Conservation (phyloP, 2,329 filamentous ascomycete species). For the Fusarium sp. region DNA sequence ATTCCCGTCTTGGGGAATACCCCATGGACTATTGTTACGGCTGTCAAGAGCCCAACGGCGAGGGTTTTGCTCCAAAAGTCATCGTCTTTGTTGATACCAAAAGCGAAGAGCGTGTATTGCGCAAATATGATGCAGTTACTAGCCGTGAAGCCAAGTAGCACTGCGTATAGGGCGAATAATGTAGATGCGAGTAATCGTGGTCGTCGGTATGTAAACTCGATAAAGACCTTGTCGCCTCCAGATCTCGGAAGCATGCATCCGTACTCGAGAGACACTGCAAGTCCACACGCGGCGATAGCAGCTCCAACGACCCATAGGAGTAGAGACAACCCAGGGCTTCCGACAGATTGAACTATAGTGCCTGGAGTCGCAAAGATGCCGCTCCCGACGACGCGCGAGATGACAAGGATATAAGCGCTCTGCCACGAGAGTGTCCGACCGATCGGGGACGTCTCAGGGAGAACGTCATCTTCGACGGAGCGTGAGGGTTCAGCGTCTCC, state of each 20-base stretch:
- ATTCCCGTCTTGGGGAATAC: constrained; percentile 69
- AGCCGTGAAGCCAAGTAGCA: constrained; percentile 74
- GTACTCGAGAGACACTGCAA: constrained; percentile 74
- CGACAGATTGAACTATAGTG: constrained; percentile 73
- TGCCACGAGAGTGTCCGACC: constrained; percentile 72
- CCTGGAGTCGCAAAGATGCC: constrained; percentile 80
- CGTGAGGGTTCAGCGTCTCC: constrained; percentile 20
- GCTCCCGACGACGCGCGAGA: constrained; percentile 76
- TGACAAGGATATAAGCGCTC: constrained; percentile 74
- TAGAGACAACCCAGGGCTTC: constrained; percentile 73
- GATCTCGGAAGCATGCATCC: constrained; percentile 78
- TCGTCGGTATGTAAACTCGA: constrained; percentile 74
- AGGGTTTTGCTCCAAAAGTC: constrained; percentile 66
- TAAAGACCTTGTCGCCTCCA: constrained; percentile 77
- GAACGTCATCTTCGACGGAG: constrained; percentile 66
- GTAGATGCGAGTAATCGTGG: constrained; percentile 74
- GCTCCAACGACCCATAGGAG: constrained; percentile 73
- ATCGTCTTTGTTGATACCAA: constrained; percentile 61
- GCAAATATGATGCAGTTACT: constrained; percentile 78
- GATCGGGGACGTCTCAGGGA: constrained; percentile 68
- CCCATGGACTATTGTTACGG: constrained; percentile 69
- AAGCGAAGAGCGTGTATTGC: constrained; percentile 72
- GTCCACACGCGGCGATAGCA: constrained; percentile 68
- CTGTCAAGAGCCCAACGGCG: constrained; percentile 66
- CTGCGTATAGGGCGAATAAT: constrained; percentile 71